phyloP scores from a whole-genome alignment of 2,329 filamentous ascomycete genomes.

The Lachnellula arida region DNA sequence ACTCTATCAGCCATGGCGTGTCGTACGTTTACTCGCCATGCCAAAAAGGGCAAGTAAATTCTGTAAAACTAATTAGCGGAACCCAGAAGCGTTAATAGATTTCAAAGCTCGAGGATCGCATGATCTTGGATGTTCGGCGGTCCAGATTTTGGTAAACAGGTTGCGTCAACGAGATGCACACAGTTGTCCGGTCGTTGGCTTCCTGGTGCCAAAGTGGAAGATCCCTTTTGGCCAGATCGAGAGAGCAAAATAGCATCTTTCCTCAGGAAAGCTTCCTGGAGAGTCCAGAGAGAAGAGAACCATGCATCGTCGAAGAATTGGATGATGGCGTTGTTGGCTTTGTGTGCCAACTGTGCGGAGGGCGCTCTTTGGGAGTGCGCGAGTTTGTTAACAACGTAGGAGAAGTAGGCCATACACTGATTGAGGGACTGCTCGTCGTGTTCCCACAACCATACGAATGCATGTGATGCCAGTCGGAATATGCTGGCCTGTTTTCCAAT shows the following conservation, averaged over 20 bases:
- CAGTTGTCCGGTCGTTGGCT: too few species aligned
- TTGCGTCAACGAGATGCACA: too few species aligned
- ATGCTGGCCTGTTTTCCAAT: neutral
- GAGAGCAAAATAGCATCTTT: neutral
- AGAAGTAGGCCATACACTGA: too few species aligned
- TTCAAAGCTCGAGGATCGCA: neutral
- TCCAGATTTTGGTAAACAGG: neutral
- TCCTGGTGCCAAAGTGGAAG: too few species aligned
- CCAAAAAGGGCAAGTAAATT: neutral
- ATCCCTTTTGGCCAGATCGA: too few species aligned
- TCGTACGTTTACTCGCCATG: neutral
- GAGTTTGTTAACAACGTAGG: too few species aligned
- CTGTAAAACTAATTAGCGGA: neutral
- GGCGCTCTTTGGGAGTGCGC: too few species aligned
- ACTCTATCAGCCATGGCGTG: neutral
- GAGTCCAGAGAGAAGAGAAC: neutral
- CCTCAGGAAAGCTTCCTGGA: neutral
- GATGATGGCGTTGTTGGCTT: too few species aligned
- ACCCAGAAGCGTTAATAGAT: neutral
- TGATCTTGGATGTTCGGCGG: neutral
- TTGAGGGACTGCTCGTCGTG: too few species aligned
- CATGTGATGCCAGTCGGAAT: neutral
- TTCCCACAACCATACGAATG: neutral
- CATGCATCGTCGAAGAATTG: neutral
- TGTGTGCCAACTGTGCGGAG: too few species aligned